These are phyloP conservation scores for Lophium mytilinum DNA, from an alignment of 495 filamentous ascomycete species.

Conservation along the genomic window DNA sequence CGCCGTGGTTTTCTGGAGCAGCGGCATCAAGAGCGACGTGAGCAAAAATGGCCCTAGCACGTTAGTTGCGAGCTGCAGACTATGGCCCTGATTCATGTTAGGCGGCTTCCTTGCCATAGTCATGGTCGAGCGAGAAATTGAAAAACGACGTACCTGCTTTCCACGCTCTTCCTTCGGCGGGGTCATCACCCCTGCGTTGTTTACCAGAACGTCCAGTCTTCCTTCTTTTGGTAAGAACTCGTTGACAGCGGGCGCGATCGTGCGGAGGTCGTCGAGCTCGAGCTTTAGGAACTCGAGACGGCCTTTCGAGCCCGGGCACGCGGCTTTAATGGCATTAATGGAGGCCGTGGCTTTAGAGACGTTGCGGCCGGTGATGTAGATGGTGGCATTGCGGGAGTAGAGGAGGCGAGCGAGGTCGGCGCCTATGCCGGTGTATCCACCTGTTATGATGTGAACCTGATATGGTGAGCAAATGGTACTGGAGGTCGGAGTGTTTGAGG, in stretches of 20 bases:
- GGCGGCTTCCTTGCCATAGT: neutral
- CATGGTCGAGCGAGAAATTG: neutral
- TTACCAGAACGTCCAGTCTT: conserved; percentile 44
- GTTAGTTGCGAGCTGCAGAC: conserved; percentile 42
- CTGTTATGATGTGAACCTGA: conserved; percentile 13
- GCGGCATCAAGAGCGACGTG: conserved; percentile 38
- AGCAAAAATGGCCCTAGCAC: conserved; percentile 42
- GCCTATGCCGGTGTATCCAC: conserved; percentile 27
- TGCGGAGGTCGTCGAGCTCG: conserved; percentile 38
- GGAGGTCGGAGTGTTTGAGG: neutral
- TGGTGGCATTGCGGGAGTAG: conserved; percentile 31
- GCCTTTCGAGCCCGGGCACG: conserved; percentile 23
- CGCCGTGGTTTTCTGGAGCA: conserved; percentile 34
- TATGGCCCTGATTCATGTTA: conserved; percentile 28
- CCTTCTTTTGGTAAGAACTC: conserved; percentile 37
- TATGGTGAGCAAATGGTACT: neutral
- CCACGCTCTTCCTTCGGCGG: conserved; percentile 34
- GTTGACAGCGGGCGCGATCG: conserved; percentile 36
- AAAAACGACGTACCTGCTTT: neutral
- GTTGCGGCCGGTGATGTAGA: conserved; percentile 35
- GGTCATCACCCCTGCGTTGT: conserved; percentile 40
- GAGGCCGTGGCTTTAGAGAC: conserved; percentile 25
- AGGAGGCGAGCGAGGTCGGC: conserved; percentile 35
- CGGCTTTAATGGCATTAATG: conserved; percentile 32
- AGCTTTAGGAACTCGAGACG: conserved; percentile 35